These are phyloP conservation scores for Thymus quinquecostatus DNA, from an alignment of 257 asterid genomes.

Conservation along the genomic window DNA sequence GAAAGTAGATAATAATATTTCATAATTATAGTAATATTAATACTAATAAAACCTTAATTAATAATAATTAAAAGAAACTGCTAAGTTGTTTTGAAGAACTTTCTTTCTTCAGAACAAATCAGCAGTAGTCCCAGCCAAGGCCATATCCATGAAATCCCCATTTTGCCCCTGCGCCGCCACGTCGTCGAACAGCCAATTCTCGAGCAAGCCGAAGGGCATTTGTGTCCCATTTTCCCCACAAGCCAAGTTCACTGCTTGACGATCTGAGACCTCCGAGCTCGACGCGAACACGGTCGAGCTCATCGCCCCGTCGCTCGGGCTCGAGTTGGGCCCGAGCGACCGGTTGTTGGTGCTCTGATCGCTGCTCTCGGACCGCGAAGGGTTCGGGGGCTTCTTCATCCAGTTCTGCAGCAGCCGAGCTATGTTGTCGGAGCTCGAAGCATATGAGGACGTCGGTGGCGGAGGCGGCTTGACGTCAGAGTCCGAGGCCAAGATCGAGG, in stretches of 20 bases:
- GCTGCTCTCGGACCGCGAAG: slow-evolving; percentile 33
- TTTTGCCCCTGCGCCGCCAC: slow-evolving; percentile 56
- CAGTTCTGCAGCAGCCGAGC: slow-evolving; percentile 67
- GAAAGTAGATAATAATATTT: not conserved
- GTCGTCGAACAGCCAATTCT: slow-evolving; percentile 69
- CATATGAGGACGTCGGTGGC: slow-evolving; percentile 38
- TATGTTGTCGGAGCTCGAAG: slow-evolving; percentile 67
- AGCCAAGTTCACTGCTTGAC: slow-evolving; percentile 25
- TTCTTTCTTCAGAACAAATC: slow-evolving; percentile 65
- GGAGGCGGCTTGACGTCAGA: not conserved
- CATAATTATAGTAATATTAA: not conserved
- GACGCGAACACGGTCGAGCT: slow-evolving; percentile 36
- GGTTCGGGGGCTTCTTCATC: slow-evolving; percentile 44
- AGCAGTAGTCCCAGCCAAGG: slow-evolving; percentile 70
- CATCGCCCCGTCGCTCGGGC: slow-evolving; percentile 65
- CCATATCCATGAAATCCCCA: slow-evolving; percentile 62
- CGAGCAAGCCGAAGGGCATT: slow-evolving; percentile 53
- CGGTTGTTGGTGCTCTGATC: slow-evolving; percentile 38
- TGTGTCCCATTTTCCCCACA: slow-evolving; percentile 33
- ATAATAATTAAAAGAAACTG: slow-evolving; percentile 32
- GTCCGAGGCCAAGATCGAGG: not conserved
- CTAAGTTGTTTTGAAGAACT: slow-evolving; percentile 49
- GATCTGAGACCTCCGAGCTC: slow-evolving; percentile 33
- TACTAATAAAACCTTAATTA: not conserved
- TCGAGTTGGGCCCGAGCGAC: slow-evolving; percentile 41